A percentile compares a stretch with the other conserved stretches of the same genome.
Evolutionary conservation across 768 basidiomycete species (phyloP).

Genomic region (Leccinum disarticulatum): DNA sequence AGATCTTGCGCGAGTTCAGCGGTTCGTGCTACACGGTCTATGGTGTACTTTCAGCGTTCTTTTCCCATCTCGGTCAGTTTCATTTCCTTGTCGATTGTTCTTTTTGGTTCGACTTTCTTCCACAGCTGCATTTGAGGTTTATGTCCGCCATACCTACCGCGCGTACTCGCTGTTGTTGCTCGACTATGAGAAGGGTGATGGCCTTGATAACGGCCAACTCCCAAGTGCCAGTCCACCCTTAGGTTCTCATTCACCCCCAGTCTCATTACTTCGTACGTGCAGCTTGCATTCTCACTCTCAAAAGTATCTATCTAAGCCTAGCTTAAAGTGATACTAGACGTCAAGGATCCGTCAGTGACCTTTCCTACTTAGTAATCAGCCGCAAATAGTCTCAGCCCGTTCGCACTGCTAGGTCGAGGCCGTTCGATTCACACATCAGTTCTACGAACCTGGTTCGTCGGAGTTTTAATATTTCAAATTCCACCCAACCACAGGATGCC

Average conservation of each 20-base stretch:
- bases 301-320: conserved; percentile 13
- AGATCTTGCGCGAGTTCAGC: conserved; percentile 87
- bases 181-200: conserved; percentile 93
- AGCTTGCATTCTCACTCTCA: neutral
- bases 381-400: conserved; percentile 85
- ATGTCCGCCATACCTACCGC: conserved; percentile 92
- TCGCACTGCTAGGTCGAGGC: conserved; percentile 50
- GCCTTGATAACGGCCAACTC: conserved; percentile 76
- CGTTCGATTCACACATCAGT: too few relatives aligned
- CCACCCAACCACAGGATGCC: too few relatives aligned
- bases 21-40: conserved; percentile 97
- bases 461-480: too few relatives aligned
- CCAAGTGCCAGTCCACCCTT: conserved; percentile 91
- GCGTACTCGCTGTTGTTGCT: conserved; percentile 90
- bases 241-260: conserved; percentile 84
- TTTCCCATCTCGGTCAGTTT: conserved; percentile 78
- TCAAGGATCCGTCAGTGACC: conserved; percentile 91
- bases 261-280: conserved; percentile 39
- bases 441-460: too few relatives aligned
- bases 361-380: conserved; percentile 89
- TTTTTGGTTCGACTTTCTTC: conserved; percentile 1
- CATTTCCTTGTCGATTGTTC: neutral
- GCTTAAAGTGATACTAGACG: conserved; percentile 59
- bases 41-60: conserved; percentile 95
- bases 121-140: conserved; percentile 91